Percentiles rank a stretch among this genome's conserved stretches.
These are phyloP conservation scores for Thelephora terrestris DNA, from an alignment of 1,284 basidiomycete genomes.

Conservation along the genomic window DNA sequence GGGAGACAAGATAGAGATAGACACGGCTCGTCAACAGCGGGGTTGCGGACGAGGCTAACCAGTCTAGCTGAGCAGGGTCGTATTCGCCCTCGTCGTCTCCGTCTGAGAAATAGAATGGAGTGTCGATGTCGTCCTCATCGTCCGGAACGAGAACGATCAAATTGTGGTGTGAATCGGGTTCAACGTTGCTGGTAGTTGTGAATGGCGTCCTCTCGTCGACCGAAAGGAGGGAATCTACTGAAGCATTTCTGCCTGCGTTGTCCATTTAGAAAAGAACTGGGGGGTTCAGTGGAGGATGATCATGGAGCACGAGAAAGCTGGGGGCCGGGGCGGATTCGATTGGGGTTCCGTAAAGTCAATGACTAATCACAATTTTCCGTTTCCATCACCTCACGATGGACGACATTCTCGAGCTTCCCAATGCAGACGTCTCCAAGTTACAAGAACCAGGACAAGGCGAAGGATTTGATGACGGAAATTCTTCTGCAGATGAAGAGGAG, in stretches of 20 bases:
- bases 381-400: conserved; percentile 18
- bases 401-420: conserved; percentile 23
- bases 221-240: too few species aligned
- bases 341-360: too few species aligned
- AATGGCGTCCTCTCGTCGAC: too few species aligned
- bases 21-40: conserved; percentile 46
- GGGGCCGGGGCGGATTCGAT: too few species aligned
- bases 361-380: too few species aligned
- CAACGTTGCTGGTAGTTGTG: conserved; percentile 16
- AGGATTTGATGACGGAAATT: conserved; percentile 35
- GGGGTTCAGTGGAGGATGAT: too few species aligned
- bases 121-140: conserved; percentile 29
- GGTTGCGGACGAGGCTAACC: conserved; percentile 34
- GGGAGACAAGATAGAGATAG: conserved; percentile 59
- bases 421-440: conserved; percentile 7
- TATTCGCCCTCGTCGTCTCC: conserved; percentile 33
- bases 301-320: too few species aligned
- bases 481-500: conserved; percentile 46
- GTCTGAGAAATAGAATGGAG: conserved; percentile 39
- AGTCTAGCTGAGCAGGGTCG: conserved; percentile 26
- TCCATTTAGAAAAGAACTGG: too few species aligned
- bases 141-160: conserved; percentile 53
- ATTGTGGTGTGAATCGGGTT: too few species aligned
- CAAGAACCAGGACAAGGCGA: conserved; percentile 3
- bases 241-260: too few species aligned